Evolutionary conservation across 1,284 basidiomycete species (phyloP), one percentile per base, ranked within the genome.

Genomic region (Pseudomicrostroma phylloplanum): DNA sequence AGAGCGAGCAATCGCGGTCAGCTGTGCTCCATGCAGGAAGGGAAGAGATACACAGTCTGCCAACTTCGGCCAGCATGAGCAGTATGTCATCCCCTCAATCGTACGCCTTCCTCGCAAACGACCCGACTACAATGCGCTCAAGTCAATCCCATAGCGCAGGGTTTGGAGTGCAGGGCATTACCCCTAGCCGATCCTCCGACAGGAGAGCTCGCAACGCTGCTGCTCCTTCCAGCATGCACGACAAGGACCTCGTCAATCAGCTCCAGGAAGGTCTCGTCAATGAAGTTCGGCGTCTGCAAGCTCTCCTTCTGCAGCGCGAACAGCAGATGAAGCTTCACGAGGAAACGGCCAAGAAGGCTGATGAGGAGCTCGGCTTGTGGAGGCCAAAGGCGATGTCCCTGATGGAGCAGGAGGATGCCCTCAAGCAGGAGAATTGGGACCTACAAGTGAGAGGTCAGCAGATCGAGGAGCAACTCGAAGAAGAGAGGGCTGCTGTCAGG

Each of bases 341-440:
- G 26, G 46, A 56, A n/a, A 23, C 63, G 25, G 69, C 68, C 23
- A 63, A 69, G 42, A 72, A 75, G 36, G 56, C 65, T 23, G 69
- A 73, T 41, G 71, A 73, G 63, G 68, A 73, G 59, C 64, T 73
- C 48, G 71, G 66, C 56, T 63, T 65, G 58, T 73, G 67, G 68
- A 73, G 71, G 67, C 71, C 71, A 15, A 66, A 65, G 12, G 71
- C 71, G 58, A 60, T 73, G 53, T 66, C 67, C 60, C 66, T 73
- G 65, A 71, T 70, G 57, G 41, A 83, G 86, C 89, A 54, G 51
- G 40, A 67, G 81, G 83, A 84, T 58, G 90, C 91, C 64, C 93
- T 88, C 85, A 93, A 92, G 82, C 92, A 96, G 80, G 92, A 94
- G 81, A 96, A 96, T 80, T 97, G 94, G 94, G 93, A 96, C 77